Evolutionary conservation across 257 asterid species (phyloP).

Genomic region (Thymus mandschuricus): DNA sequence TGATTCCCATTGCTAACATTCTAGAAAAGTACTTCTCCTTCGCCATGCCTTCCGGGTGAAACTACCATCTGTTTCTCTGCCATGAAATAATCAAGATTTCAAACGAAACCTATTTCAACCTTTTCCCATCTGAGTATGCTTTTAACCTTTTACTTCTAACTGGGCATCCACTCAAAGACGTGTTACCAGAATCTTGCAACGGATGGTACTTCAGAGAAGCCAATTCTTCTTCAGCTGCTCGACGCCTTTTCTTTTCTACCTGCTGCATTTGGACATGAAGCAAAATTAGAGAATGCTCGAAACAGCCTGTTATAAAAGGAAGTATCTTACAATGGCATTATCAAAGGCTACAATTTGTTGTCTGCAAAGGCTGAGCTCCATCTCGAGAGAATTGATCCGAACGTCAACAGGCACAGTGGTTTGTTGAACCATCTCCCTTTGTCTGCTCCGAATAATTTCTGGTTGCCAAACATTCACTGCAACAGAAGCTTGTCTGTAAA

Average conservation of each 20-base stretch:
- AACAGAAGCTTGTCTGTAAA: conserved; percentile 74
- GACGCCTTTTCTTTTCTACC: conserved; percentile 56
- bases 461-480: conserved; percentile 96
- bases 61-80: background rate
- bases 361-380: conserved; percentile 90
- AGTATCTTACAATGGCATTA: conserved; percentile 63
- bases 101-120: background rate
- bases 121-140: conserved; percentile 33
- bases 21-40: no score
- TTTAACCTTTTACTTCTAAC: conserved; percentile 54
- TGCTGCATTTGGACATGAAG: conserved; percentile 51
- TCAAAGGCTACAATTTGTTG: conserved; percentile 68
- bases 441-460: conserved; percentile 70
- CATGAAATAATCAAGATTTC: background rate
- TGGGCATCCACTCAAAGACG: conserved; percentile 35
- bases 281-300: background rate
- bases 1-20: no score
- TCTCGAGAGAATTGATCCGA: conserved; percentile 70
- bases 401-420: conserved; percentile 60
- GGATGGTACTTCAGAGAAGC: conserved; percentile 83
- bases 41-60: no score
- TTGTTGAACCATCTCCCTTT: conserved; percentile 73
- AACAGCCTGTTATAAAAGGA: background rate
- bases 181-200: conserved; percentile 43
- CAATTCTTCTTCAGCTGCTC: conserved; percentile 58